Evolutionary conservation across 2,329 filamentous ascomycete species (phyloP).

Genomic region (Penicillium olsonii): DNA sequence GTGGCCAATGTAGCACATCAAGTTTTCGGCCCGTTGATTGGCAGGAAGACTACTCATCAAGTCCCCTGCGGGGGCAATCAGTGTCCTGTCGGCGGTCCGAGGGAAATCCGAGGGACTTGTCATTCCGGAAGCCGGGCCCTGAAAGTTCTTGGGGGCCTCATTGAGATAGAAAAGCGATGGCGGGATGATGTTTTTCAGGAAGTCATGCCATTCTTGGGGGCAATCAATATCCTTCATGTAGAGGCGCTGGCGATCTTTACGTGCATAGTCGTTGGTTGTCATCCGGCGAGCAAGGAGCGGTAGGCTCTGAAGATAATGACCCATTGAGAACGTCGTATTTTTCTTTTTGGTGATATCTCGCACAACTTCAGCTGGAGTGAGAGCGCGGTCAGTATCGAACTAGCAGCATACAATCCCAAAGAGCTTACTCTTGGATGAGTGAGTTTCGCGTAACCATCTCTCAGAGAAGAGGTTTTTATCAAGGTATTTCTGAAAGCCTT

Average conservation of each 20-base stretch:
- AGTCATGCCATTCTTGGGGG: slow-evolving; percentile 80
- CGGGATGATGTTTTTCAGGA: slow-evolving; percentile 75
- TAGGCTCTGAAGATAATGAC: slow-evolving; percentile 90
- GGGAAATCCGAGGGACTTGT: slow-evolving; percentile 44
- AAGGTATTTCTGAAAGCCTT: slow-evolving; percentile 77
- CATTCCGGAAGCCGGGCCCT: slow-evolving; percentile 55
- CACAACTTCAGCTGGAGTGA: slow-evolving; percentile 70
- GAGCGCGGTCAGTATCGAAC: slow-evolving; percentile 7
- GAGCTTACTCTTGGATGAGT: slow-evolving; percentile 72
- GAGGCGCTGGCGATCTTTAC: slow-evolving; percentile 78
- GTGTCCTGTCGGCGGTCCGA: slow-evolving; percentile 52
- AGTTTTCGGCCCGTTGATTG: slow-evolving; percentile 88
- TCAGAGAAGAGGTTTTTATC: slow-evolving; percentile 76
- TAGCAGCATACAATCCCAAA: slow-evolving; percentile 6
- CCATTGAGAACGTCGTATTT: slow-evolving; percentile 80
- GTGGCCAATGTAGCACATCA: slow-evolving; percentile 98
- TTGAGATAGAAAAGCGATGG: slow-evolving; percentile 88
- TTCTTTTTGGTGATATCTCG: slow-evolving; percentile 73
- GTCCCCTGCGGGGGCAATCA: slow-evolving; percentile 75
- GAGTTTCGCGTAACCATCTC: slow-evolving; percentile 76
- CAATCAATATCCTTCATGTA: slow-evolving; percentile 98
- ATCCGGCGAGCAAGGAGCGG: slow-evolving; percentile 80
- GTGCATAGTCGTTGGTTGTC: slow-evolving; percentile 71
- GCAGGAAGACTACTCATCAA: slow-evolving; percentile 89
- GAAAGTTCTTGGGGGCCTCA: slow-evolving; percentile 65